Percentiles rank a stretch among this genome's conserved stretches.
Conservation (phyloP, 208 protist genomes). For the Acanthamoeba castellanii region DNA sequence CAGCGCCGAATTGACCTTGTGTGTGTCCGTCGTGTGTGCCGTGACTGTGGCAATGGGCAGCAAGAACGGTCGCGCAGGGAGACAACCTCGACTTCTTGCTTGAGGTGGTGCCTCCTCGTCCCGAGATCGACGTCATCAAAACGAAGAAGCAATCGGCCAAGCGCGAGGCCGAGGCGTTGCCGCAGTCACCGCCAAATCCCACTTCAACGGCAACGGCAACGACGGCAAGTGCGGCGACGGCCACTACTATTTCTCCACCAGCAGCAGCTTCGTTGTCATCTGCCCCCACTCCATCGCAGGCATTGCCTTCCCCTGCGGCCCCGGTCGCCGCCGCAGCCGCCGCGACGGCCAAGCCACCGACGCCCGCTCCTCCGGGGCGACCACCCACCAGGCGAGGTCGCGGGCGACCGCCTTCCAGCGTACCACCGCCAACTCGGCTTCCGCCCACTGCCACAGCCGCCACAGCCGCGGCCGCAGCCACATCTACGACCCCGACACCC, state of each 20-base stretch:
- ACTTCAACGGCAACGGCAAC: neutral
- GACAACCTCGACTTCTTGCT: conserved; percentile 54
- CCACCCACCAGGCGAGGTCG: neutral
- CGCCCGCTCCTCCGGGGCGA: neutral
- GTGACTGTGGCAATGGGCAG: neutral
- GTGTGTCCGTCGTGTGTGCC: neutral
- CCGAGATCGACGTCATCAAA: neutral
- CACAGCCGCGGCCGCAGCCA: too few species aligned
- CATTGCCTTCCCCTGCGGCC: neutral
- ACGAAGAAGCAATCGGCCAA: neutral
- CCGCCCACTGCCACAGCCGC: neutral
- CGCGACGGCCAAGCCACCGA: neutral
- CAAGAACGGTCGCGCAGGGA: neutral
- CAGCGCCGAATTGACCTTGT: neutral
- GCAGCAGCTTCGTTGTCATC: neutral
- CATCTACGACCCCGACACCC: neutral
- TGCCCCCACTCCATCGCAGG: neutral
- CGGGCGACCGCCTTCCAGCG: neutral
- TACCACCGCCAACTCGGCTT: neutral
- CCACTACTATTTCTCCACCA: neutral
- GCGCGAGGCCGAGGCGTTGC: neutral
- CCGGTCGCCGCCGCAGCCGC: too few species aligned
- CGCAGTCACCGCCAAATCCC: neutral
- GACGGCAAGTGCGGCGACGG: neutral
- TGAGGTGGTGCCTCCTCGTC: conserved; percentile 39